Conservation (phyloP, 345 rosid genomes). For the Orychophragmus violaceus region DNA sequence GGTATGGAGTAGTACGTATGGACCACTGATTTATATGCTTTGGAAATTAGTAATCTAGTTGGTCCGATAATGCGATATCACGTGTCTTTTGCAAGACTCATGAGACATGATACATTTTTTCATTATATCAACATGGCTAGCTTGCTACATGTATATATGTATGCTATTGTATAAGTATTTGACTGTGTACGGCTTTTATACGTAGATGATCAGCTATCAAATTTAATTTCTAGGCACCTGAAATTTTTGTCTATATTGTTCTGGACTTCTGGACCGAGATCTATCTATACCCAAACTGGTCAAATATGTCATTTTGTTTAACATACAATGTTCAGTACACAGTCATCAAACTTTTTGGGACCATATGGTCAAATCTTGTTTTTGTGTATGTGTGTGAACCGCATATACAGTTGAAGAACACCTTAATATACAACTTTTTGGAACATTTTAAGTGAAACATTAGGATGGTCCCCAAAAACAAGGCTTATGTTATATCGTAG, state of each 20-base stretch:
- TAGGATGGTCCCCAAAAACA: constrained; percentile 11
- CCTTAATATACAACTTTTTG: neutral
- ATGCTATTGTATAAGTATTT: neutral
- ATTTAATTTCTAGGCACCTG: constrained; percentile 1
- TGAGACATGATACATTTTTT: constrained; percentile 1
- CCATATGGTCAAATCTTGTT: neutral
- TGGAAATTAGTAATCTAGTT: constrained; percentile 8
- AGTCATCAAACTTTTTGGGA: neutral
- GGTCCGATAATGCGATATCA: neutral
- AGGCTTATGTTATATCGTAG: neutral
- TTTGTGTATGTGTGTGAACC: neutral
- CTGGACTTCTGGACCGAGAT: neutral
- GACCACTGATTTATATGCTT: constrained; percentile 14
- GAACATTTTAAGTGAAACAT: constrained; percentile 4
- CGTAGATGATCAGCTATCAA: neutral
- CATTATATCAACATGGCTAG: neutral
- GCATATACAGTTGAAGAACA: neutral
- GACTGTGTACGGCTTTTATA: neutral
- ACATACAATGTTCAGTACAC: neutral
- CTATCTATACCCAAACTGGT: neutral
- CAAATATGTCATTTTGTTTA: neutral
- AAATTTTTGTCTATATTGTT: neutral
- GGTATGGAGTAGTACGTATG: too few relatives aligned
- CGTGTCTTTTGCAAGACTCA: constrained; percentile 10
- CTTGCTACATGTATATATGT: constrained; percentile 5